These are phyloP conservation scores for Ichthyophthirius multifiliis DNA, from an alignment of 169 alveolate species.

Conservation along the genomic window DNA sequence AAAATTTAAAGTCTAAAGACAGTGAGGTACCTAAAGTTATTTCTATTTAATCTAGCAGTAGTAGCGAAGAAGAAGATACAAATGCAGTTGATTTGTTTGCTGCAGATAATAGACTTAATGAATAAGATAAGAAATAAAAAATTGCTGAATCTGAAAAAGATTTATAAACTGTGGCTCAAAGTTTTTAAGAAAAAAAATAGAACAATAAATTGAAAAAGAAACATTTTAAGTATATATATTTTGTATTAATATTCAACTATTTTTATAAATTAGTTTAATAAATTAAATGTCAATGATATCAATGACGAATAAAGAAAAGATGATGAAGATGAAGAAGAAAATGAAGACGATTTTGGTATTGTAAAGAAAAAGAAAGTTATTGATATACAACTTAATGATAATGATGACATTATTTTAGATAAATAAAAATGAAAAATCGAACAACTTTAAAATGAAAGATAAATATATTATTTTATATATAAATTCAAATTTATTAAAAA, in stretches of 20 bases:
- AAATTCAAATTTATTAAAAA: too few species aligned
- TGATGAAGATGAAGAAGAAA: not conserved
- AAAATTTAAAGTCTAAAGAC: not conserved
- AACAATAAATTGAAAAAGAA: not conserved
- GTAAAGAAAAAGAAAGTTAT: not conserved
- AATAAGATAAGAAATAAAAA: not conserved
- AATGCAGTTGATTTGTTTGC: conserved; percentile 7
- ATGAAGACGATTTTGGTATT: not conserved
- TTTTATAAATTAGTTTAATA: not conserved
- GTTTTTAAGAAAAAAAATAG: not conserved
- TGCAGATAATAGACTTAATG: not conserved
- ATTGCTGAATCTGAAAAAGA: not conserved
- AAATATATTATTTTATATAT: too few species aligned
- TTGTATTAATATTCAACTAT: not conserved
- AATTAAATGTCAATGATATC: not conserved
- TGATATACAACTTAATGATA: too few species aligned
- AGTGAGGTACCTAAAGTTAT: not conserved
- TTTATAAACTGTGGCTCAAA: too few species aligned
- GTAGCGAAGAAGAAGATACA: not conserved
- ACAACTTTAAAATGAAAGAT: too few species aligned
- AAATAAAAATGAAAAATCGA: too few species aligned
- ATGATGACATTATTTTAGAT: too few species aligned
- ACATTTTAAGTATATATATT: not conserved
- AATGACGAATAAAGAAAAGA: not conserved
- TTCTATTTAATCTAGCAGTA: not conserved